Evolutionary conservation across 176 grass and related monocot species (phyloP).

Genomic region (Dactylis glomerata): DNA sequence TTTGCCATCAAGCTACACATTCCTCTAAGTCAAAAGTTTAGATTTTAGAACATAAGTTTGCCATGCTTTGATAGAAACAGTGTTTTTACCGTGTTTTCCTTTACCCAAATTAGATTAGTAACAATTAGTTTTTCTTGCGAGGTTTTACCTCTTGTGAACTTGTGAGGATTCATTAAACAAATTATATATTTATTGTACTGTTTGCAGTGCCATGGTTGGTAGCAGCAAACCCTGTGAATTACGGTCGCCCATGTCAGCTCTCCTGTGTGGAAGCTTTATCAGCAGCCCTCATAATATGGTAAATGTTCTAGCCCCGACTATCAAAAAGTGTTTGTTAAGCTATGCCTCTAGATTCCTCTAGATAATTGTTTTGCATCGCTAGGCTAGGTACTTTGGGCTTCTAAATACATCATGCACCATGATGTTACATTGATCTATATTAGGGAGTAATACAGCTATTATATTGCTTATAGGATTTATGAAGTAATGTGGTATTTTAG

Average conservation of each 20-base stretch:
- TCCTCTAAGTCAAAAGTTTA: neutral
- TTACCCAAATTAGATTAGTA: neutral
- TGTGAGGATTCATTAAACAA: neutral
- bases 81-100: neutral
- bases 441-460: neutral
- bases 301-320: neutral
- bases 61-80: neutral
- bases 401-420: neutral
- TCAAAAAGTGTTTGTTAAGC: neutral
- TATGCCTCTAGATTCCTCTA: neutral
- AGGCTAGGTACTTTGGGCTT: neutral
- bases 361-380: neutral
- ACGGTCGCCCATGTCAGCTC: slow-evolving; percentile 87
- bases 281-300: slow-evolving; percentile 98
- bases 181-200: slow-evolving; percentile 2
- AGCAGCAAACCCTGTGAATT: slow-evolving; percentile 98
- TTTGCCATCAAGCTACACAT: neutral
- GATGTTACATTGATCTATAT: neutral
- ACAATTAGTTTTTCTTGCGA: neutral
- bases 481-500: neutral
- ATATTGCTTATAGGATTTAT: neutral
- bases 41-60: neutral
- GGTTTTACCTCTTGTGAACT: neutral
- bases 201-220: slow-evolving; percentile 96
- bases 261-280: slow-evolving; percentile 99